A percentile compares a stretch with the other conserved stretches of the same genome.
These are phyloP conservation scores for Aspergillus sp. DNA, from an alignment of 2,329 filamentous ascomycete genomes.

Conservation along the genomic window DNA sequence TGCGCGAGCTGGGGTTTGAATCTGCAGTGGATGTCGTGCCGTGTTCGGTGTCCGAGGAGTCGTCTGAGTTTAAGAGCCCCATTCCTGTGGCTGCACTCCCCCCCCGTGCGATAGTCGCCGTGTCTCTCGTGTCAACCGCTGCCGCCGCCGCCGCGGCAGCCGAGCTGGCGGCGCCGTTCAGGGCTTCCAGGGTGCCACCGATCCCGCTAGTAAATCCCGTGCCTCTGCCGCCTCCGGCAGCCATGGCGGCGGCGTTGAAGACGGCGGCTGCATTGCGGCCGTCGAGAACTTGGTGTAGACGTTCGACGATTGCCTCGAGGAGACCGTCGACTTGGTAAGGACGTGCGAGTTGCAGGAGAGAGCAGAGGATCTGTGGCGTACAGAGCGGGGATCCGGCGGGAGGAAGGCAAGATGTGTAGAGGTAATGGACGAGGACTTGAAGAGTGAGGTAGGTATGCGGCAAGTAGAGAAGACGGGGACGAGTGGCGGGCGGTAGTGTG, in stretches of 20 bases:
- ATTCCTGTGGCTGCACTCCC: constrained; percentile 13
- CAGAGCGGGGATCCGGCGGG: constrained; percentile 67
- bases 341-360: constrained; percentile 81
- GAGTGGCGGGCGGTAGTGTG: constrained; percentile 48
- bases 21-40: constrained; percentile 8
- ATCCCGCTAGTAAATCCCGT: constrained; percentile 59
- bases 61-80: constrained; percentile 24
- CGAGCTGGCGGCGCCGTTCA: constrained; percentile 28
- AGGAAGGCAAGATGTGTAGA: constrained; percentile 88
- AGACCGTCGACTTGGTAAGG: constrained; percentile 91
- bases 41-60: constrained; percentile 34
- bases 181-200: constrained; percentile 35
- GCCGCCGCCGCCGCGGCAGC: constrained; percentile 13
- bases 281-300: constrained; percentile 80
- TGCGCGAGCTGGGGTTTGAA: too few species aligned
- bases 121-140: constrained; percentile 11
- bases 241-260: constrained; percentile 98
- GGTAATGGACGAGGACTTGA: constrained; percentile 80
- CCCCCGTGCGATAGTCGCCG: constrained; percentile 14
- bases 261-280: constrained; percentile 91
- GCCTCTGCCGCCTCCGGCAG: constrained; percentile 80
- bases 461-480: constrained; percentile 81
- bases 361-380: constrained; percentile 92
- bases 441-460: constrained; percentile 87
- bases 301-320: constrained; percentile 83